Conservation (phyloP, 1,139 yeast genomes). For the Pneumocystis murina region DNA sequence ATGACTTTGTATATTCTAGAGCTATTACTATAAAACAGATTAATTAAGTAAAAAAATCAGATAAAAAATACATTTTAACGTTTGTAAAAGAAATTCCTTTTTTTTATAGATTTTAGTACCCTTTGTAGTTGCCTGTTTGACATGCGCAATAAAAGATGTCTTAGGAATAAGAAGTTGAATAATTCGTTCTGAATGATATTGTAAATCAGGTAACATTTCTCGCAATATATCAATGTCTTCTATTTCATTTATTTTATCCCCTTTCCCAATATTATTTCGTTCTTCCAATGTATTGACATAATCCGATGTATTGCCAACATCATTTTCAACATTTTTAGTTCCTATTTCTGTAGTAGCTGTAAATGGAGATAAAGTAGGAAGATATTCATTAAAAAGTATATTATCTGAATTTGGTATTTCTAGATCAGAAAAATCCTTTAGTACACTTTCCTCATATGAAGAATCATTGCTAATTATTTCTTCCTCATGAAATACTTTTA, state of each 20-base stretch:
- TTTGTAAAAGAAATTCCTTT: background rate
- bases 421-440: background rate
- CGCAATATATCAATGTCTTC: background rate
- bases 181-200: background rate
- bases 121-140: background rate
- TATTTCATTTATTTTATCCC: background rate
- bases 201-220: background rate
- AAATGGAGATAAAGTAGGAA: background rate
- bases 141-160: background rate
- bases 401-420: background rate
- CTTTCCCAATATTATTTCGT: background rate
- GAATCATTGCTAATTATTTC: background rate
- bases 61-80: background rate
- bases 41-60: background rate
- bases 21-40: background rate
- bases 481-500: background rate
- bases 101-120: background rate
- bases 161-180: background rate
- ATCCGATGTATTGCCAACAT: background rate
- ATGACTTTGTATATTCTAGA: background rate
- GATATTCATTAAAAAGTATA: background rate
- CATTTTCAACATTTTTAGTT: background rate
- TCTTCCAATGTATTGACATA: background rate
- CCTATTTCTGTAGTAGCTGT: background rate
- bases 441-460: background rate